These are phyloP conservation scores for Ceratocystis destructans DNA, from an alignment of 2,329 filamentous ascomycete genomes.

Conservation along the genomic window DNA sequence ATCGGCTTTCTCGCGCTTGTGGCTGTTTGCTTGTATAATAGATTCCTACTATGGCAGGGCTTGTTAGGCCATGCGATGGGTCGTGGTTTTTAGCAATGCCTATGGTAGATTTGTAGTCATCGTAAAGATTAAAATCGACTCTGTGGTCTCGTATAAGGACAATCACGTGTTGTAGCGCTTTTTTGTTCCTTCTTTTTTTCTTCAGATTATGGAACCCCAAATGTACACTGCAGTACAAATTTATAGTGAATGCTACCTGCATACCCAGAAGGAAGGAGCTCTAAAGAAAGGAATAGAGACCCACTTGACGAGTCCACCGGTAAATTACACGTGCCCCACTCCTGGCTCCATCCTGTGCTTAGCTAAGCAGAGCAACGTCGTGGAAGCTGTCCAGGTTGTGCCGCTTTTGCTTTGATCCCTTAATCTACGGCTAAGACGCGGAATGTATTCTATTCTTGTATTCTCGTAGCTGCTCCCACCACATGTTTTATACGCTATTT, in stretches of 20 bases:
- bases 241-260: no score
- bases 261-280: neutral
- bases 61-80: no score
- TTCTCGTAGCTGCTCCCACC: neutral
- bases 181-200: no score
- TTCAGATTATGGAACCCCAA: neutral
- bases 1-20: neutral
- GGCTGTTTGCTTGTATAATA: neutral
- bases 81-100: no score
- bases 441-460: neutral
- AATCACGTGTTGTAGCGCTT: neutral
- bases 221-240: neutral
- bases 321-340: neutral
- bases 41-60: neutral
- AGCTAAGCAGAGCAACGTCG: neutral
- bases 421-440: neutral
- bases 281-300: neutral
- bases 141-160: neutral
- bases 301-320: neutral
- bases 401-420: neutral
- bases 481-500: neutral
- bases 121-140: neutral
- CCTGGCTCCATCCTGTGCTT: neutral
- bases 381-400: neutral
- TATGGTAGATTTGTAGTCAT: no score